Conservation (phyloP, 805 yeast genomes). For the Candida krabiensis region DNA sequence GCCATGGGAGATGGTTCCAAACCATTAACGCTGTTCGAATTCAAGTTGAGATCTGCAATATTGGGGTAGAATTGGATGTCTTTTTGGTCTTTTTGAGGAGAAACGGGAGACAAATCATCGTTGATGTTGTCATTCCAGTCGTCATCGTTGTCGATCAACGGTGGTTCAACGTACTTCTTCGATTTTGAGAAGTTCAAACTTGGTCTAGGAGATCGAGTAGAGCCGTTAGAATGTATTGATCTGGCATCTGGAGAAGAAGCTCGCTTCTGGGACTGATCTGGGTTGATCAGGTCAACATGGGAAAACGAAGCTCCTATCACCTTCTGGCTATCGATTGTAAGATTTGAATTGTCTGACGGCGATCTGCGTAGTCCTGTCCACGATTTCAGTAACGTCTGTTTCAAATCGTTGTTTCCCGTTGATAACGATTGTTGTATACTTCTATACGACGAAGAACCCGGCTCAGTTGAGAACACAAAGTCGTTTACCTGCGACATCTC, state of each 20-base stretch:
- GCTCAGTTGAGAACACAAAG: conserved; percentile 25
- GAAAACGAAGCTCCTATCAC: conserved; percentile 58
- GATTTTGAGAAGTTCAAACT: conserved; percentile 14
- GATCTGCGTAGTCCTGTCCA: conserved; percentile 19
- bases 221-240: conserved; percentile 15
- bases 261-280: conserved; percentile 13
- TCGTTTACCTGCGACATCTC: conserved; percentile 33
- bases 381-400: conserved; percentile 27
- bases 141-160: conserved; percentile 69
- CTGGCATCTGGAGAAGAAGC: conserved; percentile 20
- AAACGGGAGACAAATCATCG: conserved; percentile 37
- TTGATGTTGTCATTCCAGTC: conserved; percentile 85
- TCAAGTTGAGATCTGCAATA: conserved; percentile 13
- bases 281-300: conserved; percentile 43
- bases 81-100: conserved; percentile 11
- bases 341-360: conserved; percentile 12
- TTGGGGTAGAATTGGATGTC: conserved; percentile 22
- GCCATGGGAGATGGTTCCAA: conserved; percentile 1
- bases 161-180: conserved; percentile 22
- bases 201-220: conserved; percentile 16
- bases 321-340: conserved; percentile 24
- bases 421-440: conserved; percentile 16
- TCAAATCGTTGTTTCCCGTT: conserved; percentile 1
- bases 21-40: background rate
- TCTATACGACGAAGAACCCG: conserved; percentile 11